phyloP scores from a whole-genome alignment of 129 eudicot species.

The Flaveria ramosissima region DNA sequence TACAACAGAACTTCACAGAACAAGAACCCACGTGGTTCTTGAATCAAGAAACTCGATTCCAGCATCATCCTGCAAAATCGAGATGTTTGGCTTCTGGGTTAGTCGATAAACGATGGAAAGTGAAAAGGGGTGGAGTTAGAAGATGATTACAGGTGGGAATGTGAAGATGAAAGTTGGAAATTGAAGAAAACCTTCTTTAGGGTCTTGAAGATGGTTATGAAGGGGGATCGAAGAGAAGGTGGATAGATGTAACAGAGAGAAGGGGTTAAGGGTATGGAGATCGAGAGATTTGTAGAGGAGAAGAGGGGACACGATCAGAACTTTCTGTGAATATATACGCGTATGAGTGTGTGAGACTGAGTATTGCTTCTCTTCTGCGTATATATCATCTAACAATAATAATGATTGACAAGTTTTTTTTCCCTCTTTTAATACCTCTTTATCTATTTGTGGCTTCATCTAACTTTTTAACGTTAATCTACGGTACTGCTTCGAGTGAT shows the following conservation, averaged over 20 bases:
- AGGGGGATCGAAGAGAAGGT: not conserved
- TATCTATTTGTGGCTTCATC: too few species aligned
- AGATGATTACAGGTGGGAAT: not conserved
- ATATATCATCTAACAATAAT: not conserved
- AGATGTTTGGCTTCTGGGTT: not conserved
- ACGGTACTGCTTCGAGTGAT: too few species aligned
- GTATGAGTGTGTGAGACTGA: conserved; percentile 30
- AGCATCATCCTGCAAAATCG: conserved; percentile 36
- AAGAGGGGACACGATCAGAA: conserved; percentile 69
- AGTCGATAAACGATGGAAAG: conserved; percentile 11
- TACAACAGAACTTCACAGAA: conserved; percentile 5
- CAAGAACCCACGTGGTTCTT: conserved; percentile 5
- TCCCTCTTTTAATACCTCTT: too few species aligned
- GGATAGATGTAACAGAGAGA: not conserved
- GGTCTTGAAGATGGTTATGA: conserved; percentile 4
- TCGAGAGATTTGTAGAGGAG: conserved; percentile 48
- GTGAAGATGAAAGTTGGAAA: not conserved
- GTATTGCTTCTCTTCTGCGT: conserved; percentile 21
- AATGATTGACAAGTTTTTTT: not conserved
- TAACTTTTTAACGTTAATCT: too few species aligned
- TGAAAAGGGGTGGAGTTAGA: not conserved
- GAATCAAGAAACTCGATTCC: not conserved
- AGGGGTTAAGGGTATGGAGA: conserved; percentile 37
- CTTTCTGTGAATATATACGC: conserved; percentile 46
- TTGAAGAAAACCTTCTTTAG: conserved; percentile 43